Evolutionary conservation across 2,329 filamentous ascomycete species (phyloP), one percentile per base, ranked within the genome.

Genomic region (Microcyclosporella mali): DNA sequence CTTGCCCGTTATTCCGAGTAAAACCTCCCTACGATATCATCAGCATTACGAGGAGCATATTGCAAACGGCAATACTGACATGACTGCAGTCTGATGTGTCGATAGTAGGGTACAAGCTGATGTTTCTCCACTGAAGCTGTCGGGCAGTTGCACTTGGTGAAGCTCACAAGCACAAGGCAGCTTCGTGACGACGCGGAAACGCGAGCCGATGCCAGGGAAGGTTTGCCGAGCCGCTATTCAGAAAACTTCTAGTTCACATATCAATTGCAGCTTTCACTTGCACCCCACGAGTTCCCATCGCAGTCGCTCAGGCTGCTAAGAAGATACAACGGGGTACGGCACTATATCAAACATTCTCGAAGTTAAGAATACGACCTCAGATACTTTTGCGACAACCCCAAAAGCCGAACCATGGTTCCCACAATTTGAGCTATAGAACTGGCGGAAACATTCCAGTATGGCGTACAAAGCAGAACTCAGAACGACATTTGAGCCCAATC

Each of bases 1-100:
- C 77, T 95, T 95, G 74, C 92, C 94, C 47, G 90, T 95, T 69
- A 98, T 95, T 63, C 92, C 92, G 59, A 98, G 79, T 66, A 98
- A 79, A 67, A 97, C 87, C 81, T 98, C 92, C 92, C 89, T 97
- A 46, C 4, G 8, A 2, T 8, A 15, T 39, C 17, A 28, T 53
- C 39, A 51, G 40, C 4, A 25, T 25, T 25, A 4, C 6, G 6
- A 4, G 4, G 21, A 25, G 9, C 4, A 9, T 14, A 34, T 33
- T 21, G n/a, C 3, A 21, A 21, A 19, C 25, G 21, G 14, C 14
- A 29, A 2, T 15, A 41, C 50, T 18, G 47, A 53, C 51, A 53
- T 53, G 42, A 41, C 47, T 46, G 48, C 51, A 31, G 40, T 47
- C 11, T 33, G 33, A 33, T 25, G 38, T 40, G 36, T 43, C 28